Evolutionary conservation across 202 grass and related monocot species (phyloP).

Genomic region (Zoysia matrella): DNA sequence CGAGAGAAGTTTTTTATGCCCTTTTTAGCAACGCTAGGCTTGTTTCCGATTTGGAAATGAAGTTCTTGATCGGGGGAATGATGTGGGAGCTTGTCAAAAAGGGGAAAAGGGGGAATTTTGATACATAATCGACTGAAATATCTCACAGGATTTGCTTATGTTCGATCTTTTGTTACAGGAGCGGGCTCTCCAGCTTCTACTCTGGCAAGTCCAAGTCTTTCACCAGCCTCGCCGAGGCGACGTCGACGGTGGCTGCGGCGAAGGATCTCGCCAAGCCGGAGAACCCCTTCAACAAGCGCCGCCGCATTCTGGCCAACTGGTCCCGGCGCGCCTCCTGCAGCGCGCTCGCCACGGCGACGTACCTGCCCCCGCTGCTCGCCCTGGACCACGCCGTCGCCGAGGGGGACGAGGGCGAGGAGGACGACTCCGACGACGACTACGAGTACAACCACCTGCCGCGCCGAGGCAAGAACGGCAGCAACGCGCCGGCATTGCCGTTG

Average conservation of each 20-base stretch:
- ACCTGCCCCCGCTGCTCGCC: constrained; percentile 52
- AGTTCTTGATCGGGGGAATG: constrained; percentile 7
- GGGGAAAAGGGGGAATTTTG: not conserved
- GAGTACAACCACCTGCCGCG: constrained; percentile 16
- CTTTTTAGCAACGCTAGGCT: not conserved
- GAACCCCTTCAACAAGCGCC: constrained; percentile 54
- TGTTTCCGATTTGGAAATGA: not conserved
- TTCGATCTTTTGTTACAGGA: constrained; percentile 36
- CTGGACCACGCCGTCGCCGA: constrained; percentile 53
- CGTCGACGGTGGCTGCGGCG: constrained; percentile 30
- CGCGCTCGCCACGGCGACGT: constrained; percentile 57
- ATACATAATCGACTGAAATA: not conserved
- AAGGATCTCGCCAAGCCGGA: constrained; percentile 83
- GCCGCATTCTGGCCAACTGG: constrained; percentile 31
- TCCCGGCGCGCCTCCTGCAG: constrained; percentile 72
- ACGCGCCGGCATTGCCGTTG: constrained; percentile 52
- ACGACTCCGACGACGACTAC: constrained; percentile 43
- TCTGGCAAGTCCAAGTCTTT: constrained; percentile 19
- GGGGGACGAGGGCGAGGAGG: not conserved
- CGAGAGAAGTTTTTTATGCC: not conserved
- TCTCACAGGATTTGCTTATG: not conserved
- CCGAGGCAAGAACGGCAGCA: constrained; percentile 59
- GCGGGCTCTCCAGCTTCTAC: constrained; percentile 58
- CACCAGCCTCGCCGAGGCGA: constrained; percentile 68
- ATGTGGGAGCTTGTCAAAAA: not conserved